Base-by-base conservation (phyloP, 345 rosid genomes). In the Populus ilicifolia region DNA sequence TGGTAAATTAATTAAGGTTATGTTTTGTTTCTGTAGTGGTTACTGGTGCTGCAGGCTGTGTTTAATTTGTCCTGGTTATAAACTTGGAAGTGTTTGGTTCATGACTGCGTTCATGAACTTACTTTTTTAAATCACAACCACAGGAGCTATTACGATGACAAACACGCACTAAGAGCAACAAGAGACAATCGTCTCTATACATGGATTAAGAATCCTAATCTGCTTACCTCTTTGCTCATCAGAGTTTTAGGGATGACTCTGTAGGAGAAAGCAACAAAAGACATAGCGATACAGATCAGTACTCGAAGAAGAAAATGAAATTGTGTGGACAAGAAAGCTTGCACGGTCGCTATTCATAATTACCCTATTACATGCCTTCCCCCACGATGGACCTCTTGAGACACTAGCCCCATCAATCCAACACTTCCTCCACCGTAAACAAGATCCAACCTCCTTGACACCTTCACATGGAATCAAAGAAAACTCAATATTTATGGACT, bases 181-280 rank as follows among this genome's bases (percentile, higher is more conserved):
- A 41, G 44, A 41, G 44, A 41, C 44, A 41, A 9, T 41, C 44
- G 13, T 41, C 10, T 41, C 44, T 41, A 12, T 41, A 41, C 11
- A 10, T 41, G 44, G 44, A 41, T 10, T 21, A 21, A 25, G 41
- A 30, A 67, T 67, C 12, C 23, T 29, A 7, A 67, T 67, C 8
- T 35, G 39, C 63, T 4, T 59, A 11, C 98, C 97, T 94, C 95
- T 89, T 91, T 90, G 85, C 70, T 83, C 98, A 94, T 94, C 72
- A 94, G 89, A 64, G 93, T 93, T 84, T 81, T 91, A 69, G 98
- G 98, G 78, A 94, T 90, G 81, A 94, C 86, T 78, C 97, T 94
- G 85, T 61, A 39, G 71, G 30, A 74, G 8, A 80, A 43, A 35
- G 39, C 46, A 52, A 54, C 14, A 16, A 38, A 36, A 38, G 18